phyloP scores from a whole-genome alignment of 1,284 basidiomycete genomes.

The Sutorius eximius region DNA sequence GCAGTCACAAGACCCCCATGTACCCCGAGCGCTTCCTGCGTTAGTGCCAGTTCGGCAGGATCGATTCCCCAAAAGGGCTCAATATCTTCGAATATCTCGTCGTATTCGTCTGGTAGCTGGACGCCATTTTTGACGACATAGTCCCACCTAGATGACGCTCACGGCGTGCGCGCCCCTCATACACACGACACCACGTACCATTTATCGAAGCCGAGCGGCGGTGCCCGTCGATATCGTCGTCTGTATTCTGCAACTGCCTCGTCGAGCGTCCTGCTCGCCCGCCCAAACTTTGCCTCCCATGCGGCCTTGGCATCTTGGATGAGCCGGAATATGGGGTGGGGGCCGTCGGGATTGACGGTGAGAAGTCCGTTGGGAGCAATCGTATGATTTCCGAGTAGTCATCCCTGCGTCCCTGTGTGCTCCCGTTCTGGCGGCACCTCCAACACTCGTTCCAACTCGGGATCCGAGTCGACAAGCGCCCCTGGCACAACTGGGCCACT shows the following conservation, averaged over 20 bases:
- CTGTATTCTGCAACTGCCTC: conserved; percentile 49
- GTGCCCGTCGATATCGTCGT: conserved; percentile 45
- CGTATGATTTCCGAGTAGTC: conserved; percentile 22
- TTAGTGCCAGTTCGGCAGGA: conserved; percentile 42
- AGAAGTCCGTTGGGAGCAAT: conserved; percentile 33
- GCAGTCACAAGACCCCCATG: conserved; percentile 9
- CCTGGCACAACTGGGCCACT: background rate
- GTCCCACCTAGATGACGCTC: conserved; percentile 45
- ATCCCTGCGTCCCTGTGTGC: background rate
- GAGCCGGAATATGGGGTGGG: conserved; percentile 47
- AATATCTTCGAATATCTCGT: conserved; percentile 53
- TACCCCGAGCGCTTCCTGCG: conserved; percentile 41
- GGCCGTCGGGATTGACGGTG: conserved; percentile 32
- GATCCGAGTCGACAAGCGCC: background rate
- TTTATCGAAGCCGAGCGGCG: conserved; percentile 56
- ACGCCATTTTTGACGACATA: conserved; percentile 56
- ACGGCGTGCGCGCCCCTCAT: background rate
- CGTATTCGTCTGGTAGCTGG: conserved; percentile 59
- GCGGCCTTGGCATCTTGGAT: conserved; percentile 40
- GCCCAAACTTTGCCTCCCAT: conserved; percentile 42
- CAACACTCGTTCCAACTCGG: background rate
- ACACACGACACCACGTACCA: conserved; percentile 41
- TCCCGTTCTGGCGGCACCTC: background rate
- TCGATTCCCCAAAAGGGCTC: conserved; percentile 57
- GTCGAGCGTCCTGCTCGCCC: conserved; percentile 46